phyloP scores from a whole-genome alignment of 805 yeast species.

The Brettanomyces nanus region DNA sequence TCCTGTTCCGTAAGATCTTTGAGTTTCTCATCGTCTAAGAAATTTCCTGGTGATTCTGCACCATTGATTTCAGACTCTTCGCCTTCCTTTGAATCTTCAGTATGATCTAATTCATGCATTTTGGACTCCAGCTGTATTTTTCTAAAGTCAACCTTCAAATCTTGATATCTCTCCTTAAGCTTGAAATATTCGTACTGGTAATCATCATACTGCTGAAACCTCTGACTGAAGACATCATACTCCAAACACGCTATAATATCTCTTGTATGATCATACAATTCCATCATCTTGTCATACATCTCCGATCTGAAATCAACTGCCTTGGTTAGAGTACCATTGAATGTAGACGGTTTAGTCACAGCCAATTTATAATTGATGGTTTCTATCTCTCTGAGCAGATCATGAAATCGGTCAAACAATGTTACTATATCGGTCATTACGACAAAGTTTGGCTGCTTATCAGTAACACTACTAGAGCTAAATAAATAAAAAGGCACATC shows the following conservation, averaged over 20 bases:
- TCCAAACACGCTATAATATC: slow-evolving; percentile 10
- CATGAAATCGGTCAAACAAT: neutral
- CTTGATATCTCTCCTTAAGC: slow-evolving; percentile 17
- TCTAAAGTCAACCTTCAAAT: slow-evolving; percentile 21
- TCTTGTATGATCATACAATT: slow-evolving; percentile 14
- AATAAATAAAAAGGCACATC: too few relatives aligned
- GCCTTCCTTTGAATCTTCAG: slow-evolving; percentile 7
- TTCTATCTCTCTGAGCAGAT: neutral
- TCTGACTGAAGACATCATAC: slow-evolving; percentile 8
- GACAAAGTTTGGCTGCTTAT: too few relatives aligned
- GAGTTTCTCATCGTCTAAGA: slow-evolving; percentile 21
- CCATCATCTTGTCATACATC: slow-evolving; percentile 10
- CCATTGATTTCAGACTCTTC: slow-evolving; percentile 1
- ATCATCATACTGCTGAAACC: slow-evolving; percentile 2
- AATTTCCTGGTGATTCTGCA: slow-evolving; percentile 7
- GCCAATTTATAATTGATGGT: neutral
- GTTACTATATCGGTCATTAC: too few relatives aligned
- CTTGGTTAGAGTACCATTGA: neutral
- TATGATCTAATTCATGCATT: slow-evolving; percentile 10
- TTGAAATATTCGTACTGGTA: slow-evolving; percentile 10
- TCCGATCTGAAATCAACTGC: slow-evolving; percentile 1
- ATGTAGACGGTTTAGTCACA: neutral
- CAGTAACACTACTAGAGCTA: too few relatives aligned
- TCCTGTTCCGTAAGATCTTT: slow-evolving; percentile 28
- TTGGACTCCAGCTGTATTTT: slow-evolving; percentile 20